Conservation (phyloP, 2,329 filamentous ascomycete genomes). For the Spiromastix sp. region DNA sequence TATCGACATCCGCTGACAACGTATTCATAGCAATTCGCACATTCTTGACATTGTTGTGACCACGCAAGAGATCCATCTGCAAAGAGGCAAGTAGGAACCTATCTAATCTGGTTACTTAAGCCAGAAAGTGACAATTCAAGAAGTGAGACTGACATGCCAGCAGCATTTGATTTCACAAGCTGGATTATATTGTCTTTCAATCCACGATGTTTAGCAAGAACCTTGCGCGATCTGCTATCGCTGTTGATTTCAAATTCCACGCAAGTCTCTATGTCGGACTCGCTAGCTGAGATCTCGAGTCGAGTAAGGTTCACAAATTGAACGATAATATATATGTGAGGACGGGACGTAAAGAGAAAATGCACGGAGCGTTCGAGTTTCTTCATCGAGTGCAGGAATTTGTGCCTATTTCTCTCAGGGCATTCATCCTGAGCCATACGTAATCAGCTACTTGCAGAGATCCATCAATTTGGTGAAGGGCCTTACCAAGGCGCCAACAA, state of each 20-base stretch:
- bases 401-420: not conserved
- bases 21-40: constrained; percentile 2
- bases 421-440: not conserved
- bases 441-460: not conserved
- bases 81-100: constrained; percentile 7
- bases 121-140: not conserved
- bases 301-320: not conserved
- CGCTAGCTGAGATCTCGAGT: constrained; percentile 2
- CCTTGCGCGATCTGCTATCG: not conserved
- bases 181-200: constrained; percentile 5
- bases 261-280: constrained; percentile 5
- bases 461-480: not conserved
- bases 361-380: not conserved
- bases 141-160: constrained; percentile 4
- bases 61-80: constrained; percentile 5
- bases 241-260: constrained; percentile 2
- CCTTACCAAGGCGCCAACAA: not conserved
- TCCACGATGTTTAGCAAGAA: not conserved
- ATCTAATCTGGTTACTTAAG: not conserved
- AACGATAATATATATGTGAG: not conserved
- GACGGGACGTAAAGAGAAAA: not conserved
- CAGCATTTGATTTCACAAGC: constrained; percentile 4
- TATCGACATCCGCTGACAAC: constrained; percentile 1
- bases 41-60: constrained; percentile 1
- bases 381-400: not conserved